These are phyloP conservation scores for Coemansia umbellata DNA, from an alignment of 192 early-diverging fungal species.

Conservation along the genomic window DNA sequence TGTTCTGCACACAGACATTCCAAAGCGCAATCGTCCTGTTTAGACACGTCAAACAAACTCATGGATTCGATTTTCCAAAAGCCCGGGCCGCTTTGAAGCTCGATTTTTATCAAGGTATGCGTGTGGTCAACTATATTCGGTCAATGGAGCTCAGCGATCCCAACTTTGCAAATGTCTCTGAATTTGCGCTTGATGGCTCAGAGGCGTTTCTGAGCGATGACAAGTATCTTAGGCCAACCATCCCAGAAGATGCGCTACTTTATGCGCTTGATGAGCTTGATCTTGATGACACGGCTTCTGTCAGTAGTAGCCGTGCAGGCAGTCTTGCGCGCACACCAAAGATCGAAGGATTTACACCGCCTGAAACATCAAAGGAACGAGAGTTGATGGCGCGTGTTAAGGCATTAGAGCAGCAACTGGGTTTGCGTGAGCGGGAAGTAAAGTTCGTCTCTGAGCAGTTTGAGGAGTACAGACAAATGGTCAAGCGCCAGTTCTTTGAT, in stretches of 20 bases:
- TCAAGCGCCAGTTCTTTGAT: conserved; percentile 70
- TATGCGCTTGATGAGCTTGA: conserved; percentile 74
- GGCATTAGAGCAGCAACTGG: conserved; percentile 54
- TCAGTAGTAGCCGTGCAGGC: conserved; percentile 4
- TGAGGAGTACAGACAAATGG: conserved; percentile 63
- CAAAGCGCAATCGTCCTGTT: conserved; percentile 55
- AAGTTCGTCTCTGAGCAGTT: conserved; percentile 58
- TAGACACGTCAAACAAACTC: conserved; percentile 54
- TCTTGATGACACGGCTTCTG: conserved; percentile 48
- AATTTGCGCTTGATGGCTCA: conserved; percentile 48
- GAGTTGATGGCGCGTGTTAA: conserved; percentile 56
- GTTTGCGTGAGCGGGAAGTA: conserved; percentile 51
- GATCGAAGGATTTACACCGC: conserved; percentile 5
- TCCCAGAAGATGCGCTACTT: conserved; percentile 66
- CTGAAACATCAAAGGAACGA: conserved; percentile 52
- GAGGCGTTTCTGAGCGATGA: conserved; percentile 65
- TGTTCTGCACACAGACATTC: conserved; percentile 63
- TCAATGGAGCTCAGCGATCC: conserved; percentile 23
- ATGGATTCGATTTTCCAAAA: conserved; percentile 67
- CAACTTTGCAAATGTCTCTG: conserved; percentile 14
- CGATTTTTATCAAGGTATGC: conserved; percentile 82
- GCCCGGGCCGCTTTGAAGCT: conserved; percentile 48
- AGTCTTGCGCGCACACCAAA: conserved; percentile 2
- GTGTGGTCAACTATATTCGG: conserved; percentile 52
- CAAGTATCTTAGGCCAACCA: conserved; percentile 58